Conservation (phyloP, 2,329 filamentous ascomycete genomes). For the Colletotrichum sp. region DNA sequence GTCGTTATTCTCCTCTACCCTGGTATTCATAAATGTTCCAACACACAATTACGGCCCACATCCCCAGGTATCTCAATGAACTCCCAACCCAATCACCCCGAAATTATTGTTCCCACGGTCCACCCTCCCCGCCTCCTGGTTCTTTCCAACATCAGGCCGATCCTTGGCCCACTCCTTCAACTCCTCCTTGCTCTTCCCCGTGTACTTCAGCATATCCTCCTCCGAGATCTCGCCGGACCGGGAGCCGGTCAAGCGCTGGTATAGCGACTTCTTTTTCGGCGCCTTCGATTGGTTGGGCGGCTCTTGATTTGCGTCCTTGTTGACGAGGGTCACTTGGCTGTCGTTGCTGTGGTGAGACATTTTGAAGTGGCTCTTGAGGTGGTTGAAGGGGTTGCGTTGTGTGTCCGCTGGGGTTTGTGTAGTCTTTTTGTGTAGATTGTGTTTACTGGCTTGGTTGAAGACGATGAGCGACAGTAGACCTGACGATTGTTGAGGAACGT, state of each 20-base stretch:
- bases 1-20: not conserved
- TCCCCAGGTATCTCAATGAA: conserved; percentile 28
- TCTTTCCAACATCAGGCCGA: conserved; percentile 42
- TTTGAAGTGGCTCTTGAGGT: not conserved
- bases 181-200: conserved; percentile 36
- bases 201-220: conserved; percentile 45
- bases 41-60: conserved; percentile 35
- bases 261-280: conserved; percentile 31
- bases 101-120: conserved; percentile 26
- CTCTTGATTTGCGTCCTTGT: not conserved
- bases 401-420: not conserved
- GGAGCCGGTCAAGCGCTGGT: conserved; percentile 31
- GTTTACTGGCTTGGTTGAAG: not conserved
- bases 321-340: not conserved
- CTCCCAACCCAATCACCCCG: conserved; percentile 30
- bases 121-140: conserved; percentile 39
- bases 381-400: not conserved
- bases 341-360: not conserved
- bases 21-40: not conserved
- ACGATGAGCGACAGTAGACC: not conserved
- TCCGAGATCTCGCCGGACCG: conserved; percentile 38
- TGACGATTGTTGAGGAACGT: not conserved
- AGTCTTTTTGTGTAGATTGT: not conserved
- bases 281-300: not conserved
- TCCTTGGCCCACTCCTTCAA: conserved; percentile 39